Evolutionary conservation across 495 filamentous ascomycete species (phyloP).

Genomic region (Rhypophila decipiens): DNA sequence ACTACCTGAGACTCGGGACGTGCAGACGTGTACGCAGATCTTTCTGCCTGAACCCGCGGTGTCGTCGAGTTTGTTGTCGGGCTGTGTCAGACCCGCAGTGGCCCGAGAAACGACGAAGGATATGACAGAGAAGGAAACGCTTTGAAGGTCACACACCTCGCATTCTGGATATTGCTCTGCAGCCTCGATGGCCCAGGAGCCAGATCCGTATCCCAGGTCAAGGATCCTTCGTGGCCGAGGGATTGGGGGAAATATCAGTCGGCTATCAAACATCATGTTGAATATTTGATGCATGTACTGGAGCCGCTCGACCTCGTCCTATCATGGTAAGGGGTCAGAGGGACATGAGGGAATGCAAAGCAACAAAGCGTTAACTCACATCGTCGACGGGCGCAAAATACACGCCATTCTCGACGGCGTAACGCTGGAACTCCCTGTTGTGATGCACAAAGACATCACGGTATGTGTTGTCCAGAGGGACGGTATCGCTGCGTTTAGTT

Average conservation of each 20-base stretch:
- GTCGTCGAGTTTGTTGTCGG: too few species aligned
- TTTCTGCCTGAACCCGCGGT: not conserved
- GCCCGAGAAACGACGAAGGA: too few species aligned
- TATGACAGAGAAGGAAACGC: too few species aligned
- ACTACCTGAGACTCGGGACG: too few species aligned
- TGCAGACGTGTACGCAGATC: too few species aligned
- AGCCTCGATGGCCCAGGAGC: slow-evolving; percentile 41
- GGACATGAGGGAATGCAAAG: slow-evolving; percentile 4
- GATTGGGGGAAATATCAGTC: slow-evolving; percentile 76
- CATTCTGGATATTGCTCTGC: slow-evolving; percentile 62
- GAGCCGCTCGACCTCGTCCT: slow-evolving; percentile 80
- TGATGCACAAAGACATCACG: slow-evolving; percentile 59
- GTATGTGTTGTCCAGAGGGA: slow-evolving; percentile 52
- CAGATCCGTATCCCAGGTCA: slow-evolving; percentile 72
- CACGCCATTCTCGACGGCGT: slow-evolving; percentile 62
- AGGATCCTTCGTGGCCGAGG: slow-evolving; percentile 57
- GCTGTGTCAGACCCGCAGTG: too few species aligned
- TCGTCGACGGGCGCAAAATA: slow-evolving; percentile 83
- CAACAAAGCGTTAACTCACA: slow-evolving; percentile 46
- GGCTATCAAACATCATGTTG: slow-evolving; percentile 63
- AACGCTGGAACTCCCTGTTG: slow-evolving; percentile 66
- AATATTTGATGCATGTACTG: slow-evolving; percentile 65
- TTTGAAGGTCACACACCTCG: slow-evolving; percentile 66
- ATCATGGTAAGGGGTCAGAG: slow-evolving; percentile 10
- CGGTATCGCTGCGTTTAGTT: slow-evolving; percentile 25